Evolutionary conservation across 371 early-diverging fungal species (phyloP).

Genomic region (Syncephalastrum monosporum): DNA sequence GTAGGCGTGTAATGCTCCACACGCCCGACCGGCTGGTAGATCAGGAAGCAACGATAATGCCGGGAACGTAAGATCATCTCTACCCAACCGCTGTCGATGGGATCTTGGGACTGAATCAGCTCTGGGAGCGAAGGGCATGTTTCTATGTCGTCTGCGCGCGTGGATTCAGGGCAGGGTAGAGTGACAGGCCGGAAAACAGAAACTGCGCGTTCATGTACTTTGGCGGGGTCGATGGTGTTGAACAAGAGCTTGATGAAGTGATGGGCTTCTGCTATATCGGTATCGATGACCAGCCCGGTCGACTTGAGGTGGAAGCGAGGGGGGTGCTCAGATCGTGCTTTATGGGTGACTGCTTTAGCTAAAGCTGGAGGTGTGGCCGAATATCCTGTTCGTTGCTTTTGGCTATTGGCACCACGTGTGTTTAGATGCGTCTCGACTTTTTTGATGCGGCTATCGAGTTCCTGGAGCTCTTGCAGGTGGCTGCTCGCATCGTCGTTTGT

Average conservation of each 20-base stretch:
- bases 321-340: too few species aligned
- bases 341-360: too few species aligned
- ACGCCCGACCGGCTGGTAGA: conserved; percentile 20
- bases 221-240: conserved; percentile 10
- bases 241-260: conserved; percentile 21
- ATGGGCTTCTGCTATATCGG: conserved; percentile 17
- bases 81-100: conserved; percentile 13
- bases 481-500: too few species aligned
- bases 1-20: neutral
- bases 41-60: conserved; percentile 16
- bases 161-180: neutral
- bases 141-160: neutral
- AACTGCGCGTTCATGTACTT: conserved; percentile 8
- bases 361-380: too few species aligned
- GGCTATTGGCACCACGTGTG: too few species aligned
- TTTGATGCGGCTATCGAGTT: too few species aligned
- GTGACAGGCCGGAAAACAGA: neutral
- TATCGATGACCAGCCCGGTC: conserved; percentile 11
- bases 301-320: too few species aligned
- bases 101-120: conserved; percentile 3
- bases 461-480: too few species aligned
- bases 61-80: conserved; percentile 13
- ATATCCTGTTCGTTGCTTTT: too few species aligned
- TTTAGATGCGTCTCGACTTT: too few species aligned
- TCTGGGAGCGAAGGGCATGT: too few species aligned